A percentile compares a stretch with the other conserved stretches of the same genome.
Conservation (phyloP, 2,329 filamentous ascomycete genomes). For the Neonectria faginata region DNA sequence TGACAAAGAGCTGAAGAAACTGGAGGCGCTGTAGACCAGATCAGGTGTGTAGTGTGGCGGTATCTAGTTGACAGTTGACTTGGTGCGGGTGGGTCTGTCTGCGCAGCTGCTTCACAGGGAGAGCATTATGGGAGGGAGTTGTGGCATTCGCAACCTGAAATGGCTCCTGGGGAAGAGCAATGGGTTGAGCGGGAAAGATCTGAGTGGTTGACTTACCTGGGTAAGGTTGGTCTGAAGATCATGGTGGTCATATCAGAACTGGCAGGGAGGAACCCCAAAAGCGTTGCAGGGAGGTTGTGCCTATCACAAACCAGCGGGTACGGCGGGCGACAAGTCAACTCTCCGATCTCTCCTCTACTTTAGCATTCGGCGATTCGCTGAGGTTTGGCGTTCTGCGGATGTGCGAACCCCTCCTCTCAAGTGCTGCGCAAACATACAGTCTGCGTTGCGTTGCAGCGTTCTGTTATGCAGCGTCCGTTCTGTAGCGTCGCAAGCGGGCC, state of each 20-base stretch:
- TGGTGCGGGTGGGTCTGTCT: not conserved
- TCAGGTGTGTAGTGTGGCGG: not conserved
- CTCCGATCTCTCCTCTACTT: not conserved
- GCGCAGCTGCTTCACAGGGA: not conserved
- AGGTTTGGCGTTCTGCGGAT: slow-evolving; percentile 13
- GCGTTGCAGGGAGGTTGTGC: not conserved
- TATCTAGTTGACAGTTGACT: not conserved
- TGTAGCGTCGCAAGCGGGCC: slow-evolving; percentile 35
- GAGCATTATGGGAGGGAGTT: slow-evolving; percentile 13
- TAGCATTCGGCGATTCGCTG: not conserved
- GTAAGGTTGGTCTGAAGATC: not conserved
- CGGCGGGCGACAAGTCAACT: not conserved
- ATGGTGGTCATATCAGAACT: not conserved
- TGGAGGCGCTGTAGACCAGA: not conserved
- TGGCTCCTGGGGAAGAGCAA: not conserved
- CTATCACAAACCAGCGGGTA: slow-evolving; percentile 14
- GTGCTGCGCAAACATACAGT: slow-evolving; percentile 30
- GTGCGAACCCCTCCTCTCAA: slow-evolving; percentile 15
- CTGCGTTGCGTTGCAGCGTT: slow-evolving; percentile 26
- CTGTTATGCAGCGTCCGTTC: not conserved
- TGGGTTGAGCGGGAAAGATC: not conserved
- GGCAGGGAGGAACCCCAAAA: not conserved
- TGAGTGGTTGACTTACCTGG: not conserved
- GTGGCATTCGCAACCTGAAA: not conserved
- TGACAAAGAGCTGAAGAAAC: not conserved